Evolutionary conservation across 306 rosid genomes (phyloP).

Genomic region (Clitoria ternatea): DNA sequence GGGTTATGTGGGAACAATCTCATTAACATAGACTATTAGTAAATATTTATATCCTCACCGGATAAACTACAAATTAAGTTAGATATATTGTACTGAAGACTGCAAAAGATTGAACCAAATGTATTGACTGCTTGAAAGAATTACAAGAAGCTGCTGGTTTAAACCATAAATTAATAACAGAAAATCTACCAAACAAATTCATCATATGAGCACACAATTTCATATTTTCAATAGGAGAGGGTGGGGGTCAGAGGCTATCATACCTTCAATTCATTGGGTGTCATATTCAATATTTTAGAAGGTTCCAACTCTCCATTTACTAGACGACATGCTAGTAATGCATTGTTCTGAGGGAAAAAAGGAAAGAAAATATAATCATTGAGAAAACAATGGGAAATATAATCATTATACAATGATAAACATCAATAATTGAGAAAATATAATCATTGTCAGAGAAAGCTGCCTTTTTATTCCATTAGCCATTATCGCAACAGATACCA

Average conservation of each 20-base stretch:
- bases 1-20: neutral
- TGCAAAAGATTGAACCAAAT: neutral
- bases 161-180: constrained; percentile 2
- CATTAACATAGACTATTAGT: neutral
- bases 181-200: neutral
- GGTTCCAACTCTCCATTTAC: constrained; percentile 83
- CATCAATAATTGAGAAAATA: neutral
- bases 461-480: neutral
- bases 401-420: neutral
- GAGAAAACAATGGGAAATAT: too few relatives aligned
- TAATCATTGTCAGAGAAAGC: neutral
- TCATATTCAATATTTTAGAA: constrained; percentile 68
- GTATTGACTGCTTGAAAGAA: constrained; percentile 10
- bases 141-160: constrained; percentile 2
- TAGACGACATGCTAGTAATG: constrained; percentile 58
- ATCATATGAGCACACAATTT: neutral
- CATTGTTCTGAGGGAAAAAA: constrained; percentile 41
- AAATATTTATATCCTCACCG: neutral
- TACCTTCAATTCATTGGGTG: constrained; percentile 88
- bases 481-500: neutral
- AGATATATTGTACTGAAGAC: neutral
- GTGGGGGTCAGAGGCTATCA: neutral
- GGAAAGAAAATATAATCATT: constrained; percentile 13
- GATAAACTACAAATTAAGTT: neutral
- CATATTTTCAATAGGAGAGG: neutral